A percentile compares a stretch with the other conserved stretches of the same genome.
Conservation (phyloP, 768 basidiomycete species). For the Hortiboletus campestris region DNA sequence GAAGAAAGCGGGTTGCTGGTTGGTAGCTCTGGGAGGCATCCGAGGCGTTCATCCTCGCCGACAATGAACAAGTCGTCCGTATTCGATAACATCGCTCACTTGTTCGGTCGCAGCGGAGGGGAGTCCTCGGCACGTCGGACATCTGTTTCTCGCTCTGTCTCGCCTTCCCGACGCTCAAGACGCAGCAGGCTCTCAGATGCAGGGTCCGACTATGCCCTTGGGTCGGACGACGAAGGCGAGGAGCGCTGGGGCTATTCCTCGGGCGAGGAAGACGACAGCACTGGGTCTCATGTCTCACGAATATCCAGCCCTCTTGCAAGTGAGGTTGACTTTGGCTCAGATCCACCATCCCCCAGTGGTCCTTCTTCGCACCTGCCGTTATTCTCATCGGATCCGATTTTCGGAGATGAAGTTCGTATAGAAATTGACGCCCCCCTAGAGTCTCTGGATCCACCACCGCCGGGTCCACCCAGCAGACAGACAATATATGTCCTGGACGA, state of each 20-base stretch:
- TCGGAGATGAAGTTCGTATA: conserved; percentile 79
- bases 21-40: conserved; percentile 30
- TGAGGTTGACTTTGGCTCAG: conserved; percentile 72
- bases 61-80: conserved; percentile 39
- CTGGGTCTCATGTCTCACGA: conserved; percentile 21
- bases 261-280: conserved; percentile 67
- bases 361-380: conserved; percentile 56
- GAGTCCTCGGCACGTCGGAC: conserved; percentile 45
- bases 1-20: conserved; percentile 34
- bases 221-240: conserved; percentile 54
- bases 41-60: conserved; percentile 37
- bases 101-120: conserved; percentile 56
- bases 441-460: conserved; percentile 65
- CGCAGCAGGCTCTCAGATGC: conserved; percentile 53
- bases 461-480: conserved; percentile 83
- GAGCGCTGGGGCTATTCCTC: conserved; percentile 95
- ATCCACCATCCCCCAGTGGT: conserved; percentile 56
- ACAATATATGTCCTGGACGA: conserved; percentile 85
- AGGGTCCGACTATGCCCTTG: conserved; percentile 58
- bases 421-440: conserved; percentile 73
- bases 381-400: conserved; percentile 72
- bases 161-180: conserved; percentile 48
- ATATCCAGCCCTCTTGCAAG: conserved; percentile 36
- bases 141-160: conserved; percentile 56
- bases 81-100: conserved; percentile 65